These are phyloP conservation scores for Paecilomyces formosus DNA, from an alignment of 2,329 filamentous ascomycete genomes.

Conservation along the genomic window DNA sequence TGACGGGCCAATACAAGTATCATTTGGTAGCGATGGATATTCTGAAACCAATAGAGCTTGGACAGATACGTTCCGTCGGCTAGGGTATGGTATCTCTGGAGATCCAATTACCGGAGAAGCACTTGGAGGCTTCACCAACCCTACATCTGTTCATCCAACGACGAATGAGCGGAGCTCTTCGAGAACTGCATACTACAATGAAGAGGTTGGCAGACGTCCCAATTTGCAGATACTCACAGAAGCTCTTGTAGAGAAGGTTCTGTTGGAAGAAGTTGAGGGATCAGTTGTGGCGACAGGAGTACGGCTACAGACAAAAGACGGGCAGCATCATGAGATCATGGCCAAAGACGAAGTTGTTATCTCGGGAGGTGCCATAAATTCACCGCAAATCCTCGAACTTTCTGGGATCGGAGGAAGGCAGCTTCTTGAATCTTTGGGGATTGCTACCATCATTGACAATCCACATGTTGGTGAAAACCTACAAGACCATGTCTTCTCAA, in stretches of 20 bases:
- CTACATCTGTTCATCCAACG: neutral
- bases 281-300: neutral
- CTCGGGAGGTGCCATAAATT: conserved; percentile 50
- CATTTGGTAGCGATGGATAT: neutral
- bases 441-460: conserved; percentile 36
- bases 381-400: conserved; percentile 52
- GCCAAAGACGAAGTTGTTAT: conserved; percentile 48
- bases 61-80: neutral
- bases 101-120: neutral
- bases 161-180: neutral
- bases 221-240: neutral
- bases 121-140: neutral
- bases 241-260: neutral
- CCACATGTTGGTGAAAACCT: conserved; percentile 42
- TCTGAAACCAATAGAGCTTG: neutral
- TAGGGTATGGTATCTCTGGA: neutral
- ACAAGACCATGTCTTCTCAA: conserved; percentile 31
- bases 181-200: neutral
- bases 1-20: neutral
- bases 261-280: neutral
- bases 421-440: conserved; percentile 32
- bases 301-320: neutral
- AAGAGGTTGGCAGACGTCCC: neutral
- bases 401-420: conserved; percentile 50
- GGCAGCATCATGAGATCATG: conserved; percentile 20